phyloP scores from a whole-genome alignment of 1,284 basidiomycete genomes.

The Cystobasidium slooffiae region DNA sequence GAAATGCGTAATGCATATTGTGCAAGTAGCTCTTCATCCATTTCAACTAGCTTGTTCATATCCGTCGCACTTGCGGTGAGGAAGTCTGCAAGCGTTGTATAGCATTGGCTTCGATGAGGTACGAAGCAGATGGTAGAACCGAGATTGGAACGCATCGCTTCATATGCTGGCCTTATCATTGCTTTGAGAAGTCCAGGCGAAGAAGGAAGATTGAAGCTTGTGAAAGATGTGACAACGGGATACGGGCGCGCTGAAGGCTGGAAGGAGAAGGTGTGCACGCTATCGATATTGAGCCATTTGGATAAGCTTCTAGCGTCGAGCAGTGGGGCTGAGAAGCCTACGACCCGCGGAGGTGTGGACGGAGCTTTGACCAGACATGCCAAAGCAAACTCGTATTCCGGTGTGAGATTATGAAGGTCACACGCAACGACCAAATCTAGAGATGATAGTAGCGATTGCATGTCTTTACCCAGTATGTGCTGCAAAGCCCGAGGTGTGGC shows the following conservation, averaged over 20 bases:
- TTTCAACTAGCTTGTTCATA: slow-evolving; percentile 65
- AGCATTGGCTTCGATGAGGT: slow-evolving; percentile 80
- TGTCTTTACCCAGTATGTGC: not conserved
- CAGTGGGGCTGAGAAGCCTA: slow-evolving; percentile 79
- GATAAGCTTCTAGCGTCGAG: slow-evolving; percentile 80
- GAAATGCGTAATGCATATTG: slow-evolving; percentile 65
- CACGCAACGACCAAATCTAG: slow-evolving; percentile 70
- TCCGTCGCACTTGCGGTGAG: slow-evolving; percentile 84
- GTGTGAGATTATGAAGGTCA: slow-evolving; percentile 81
- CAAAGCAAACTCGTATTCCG: slow-evolving; percentile 80
- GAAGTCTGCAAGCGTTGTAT: slow-evolving; percentile 77
- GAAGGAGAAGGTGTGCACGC: slow-evolving; percentile 72
- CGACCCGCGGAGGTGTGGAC: slow-evolving; percentile 64
- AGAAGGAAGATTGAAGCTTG: slow-evolving; percentile 84
- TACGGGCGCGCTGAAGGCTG: slow-evolving; percentile 81
- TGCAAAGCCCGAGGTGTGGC: slow-evolving; percentile 13
- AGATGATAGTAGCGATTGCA: not conserved
- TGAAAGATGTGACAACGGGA: slow-evolving; percentile 70
- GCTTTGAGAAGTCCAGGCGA: slow-evolving; percentile 85
- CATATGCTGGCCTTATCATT: slow-evolving; percentile 89
- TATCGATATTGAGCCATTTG: slow-evolving; percentile 77
- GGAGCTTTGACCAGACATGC: slow-evolving; percentile 66
- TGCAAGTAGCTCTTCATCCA: slow-evolving; percentile 61
- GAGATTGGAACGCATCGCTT: slow-evolving; percentile 62
- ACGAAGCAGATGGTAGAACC: slow-evolving; percentile 79